Base-by-base conservation (phyloP, 164 flowering plant genomes). In the Macadamia tetraphylla region DNA sequence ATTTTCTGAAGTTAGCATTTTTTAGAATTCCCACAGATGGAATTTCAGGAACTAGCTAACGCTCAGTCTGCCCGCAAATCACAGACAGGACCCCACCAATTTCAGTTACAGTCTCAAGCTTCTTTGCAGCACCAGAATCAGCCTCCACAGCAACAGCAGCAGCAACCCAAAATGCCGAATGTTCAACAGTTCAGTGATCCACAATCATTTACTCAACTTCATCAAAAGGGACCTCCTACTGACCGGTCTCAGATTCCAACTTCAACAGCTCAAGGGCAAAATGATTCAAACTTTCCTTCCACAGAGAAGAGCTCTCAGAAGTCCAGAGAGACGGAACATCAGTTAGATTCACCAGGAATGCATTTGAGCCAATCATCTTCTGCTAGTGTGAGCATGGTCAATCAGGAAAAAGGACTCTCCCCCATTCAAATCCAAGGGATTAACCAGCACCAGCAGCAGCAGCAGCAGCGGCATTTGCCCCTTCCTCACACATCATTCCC, bases 371-470 rank as follows among this genome's bases (percentile, higher is more conserved):
- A 82, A 70, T 63, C 77, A 42, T 9, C 84, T 66, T 76, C 88
- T 66, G 75, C 85, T 57, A 71, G 58, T 73, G 60, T 76, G 62
- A 74, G 35, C 58, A 49, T 70, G 44, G 67, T 60, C 44, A 78
- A 67, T 64, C 87, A 85, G 73, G 90, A 84, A 46, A 79, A 75
- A 67, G 90, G 85, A 31, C 75, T 70, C 57, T 62, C 86, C 29
- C 30, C 83, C 11, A 75, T 59, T 67, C 68, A 85, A 3, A 43
- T 71, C 3, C 88, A 79, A 76, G 88, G 89, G 23, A 76, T 78
- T 64, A 81, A 76, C 59, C 81, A 83, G 80, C 91, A 76, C 59
- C 81, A 83, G 80, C 91, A 83, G 81, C 91, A 83, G 74, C 86
- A 83, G 44, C 91, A 83, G 74, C 86, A 81, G 44, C 86, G 82